These are phyloP conservation scores for Jackrogersella minutella DNA, from an alignment of 495 filamentous ascomycete species.

Conservation along the genomic window DNA sequence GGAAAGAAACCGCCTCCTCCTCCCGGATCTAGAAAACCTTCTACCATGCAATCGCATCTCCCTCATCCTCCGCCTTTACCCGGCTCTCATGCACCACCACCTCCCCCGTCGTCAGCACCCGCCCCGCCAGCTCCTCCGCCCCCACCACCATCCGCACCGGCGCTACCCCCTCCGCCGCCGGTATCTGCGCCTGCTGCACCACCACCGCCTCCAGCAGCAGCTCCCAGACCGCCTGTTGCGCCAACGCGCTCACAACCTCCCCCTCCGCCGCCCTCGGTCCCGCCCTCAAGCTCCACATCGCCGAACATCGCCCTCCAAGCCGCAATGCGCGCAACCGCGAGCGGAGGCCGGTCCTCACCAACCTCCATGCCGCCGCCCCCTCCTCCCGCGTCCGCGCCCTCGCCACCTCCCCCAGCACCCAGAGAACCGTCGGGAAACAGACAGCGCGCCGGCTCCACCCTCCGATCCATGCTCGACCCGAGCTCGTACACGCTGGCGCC, in stretches of 20 bases:
- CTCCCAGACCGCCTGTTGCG: conserved; percentile 34
- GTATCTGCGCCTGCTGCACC: conserved; percentile 61
- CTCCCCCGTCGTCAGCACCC: conserved; percentile 58
- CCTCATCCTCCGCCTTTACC: conserved; percentile 56
- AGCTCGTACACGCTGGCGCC: conserved; percentile 77
- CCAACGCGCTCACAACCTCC: conserved; percentile 62
- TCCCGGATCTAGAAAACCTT: conserved; percentile 72
- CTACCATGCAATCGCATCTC: conserved; percentile 53
- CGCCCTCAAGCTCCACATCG: conserved; percentile 45
- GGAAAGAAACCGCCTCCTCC: conserved; percentile 74
- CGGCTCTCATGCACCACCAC: conserved; percentile 58
- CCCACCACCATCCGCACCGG: conserved; percentile 51
- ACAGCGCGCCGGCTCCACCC: conserved; percentile 42
- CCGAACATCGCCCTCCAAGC: conserved; percentile 60
- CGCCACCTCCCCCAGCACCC: conserved; percentile 45
- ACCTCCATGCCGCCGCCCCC: conserved; percentile 50
- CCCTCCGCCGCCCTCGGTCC: conserved; percentile 58
- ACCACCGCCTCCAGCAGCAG: conserved; percentile 41
- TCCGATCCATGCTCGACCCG: conserved; percentile 70
- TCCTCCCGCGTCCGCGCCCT: conserved; percentile 49
- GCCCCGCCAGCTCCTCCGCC: conserved; percentile 62
- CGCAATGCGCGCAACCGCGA: conserved; percentile 58
- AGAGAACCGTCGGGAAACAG: conserved; percentile 39
- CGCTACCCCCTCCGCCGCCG: conserved; percentile 59
- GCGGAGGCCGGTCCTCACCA: conserved; percentile 53